Conservation (phyloP, 768 basidiomycete genomes). For the Russula virescens region DNA sequence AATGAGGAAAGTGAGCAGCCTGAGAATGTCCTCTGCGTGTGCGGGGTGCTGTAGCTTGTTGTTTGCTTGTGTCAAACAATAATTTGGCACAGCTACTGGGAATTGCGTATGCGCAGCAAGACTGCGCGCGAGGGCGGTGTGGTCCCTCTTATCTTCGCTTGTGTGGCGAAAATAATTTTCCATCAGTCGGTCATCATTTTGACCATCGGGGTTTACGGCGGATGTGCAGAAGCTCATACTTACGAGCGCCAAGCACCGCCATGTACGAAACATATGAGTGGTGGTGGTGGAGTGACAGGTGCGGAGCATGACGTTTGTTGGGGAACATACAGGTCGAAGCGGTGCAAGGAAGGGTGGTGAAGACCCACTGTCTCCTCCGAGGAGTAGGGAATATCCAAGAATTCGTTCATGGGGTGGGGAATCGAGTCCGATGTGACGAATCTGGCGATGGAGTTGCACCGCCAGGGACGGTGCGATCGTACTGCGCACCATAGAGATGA, state of each 20-base stretch:
- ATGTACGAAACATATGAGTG: slow-evolving; percentile 69
- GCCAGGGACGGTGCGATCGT: no score
- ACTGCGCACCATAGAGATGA: no score
- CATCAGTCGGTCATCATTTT: not conserved
- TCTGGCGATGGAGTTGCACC: no score
- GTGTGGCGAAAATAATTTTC: no score
- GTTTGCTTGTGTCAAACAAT: slow-evolving; percentile 55
- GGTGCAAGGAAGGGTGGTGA: slow-evolving; percentile 33
- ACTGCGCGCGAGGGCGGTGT: slow-evolving; percentile 46
- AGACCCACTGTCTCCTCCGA: not conserved
- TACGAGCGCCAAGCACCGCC: slow-evolving; percentile 83
- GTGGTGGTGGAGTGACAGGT: slow-evolving; percentile 9
- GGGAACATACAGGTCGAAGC: slow-evolving; percentile 52
- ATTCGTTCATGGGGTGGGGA: slow-evolving; percentile 6
- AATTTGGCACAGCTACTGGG: slow-evolving; percentile 71
- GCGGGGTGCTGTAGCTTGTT: slow-evolving; percentile 54
- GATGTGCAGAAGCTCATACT: slow-evolving; percentile 28
- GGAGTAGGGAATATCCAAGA: slow-evolving; percentile 35
- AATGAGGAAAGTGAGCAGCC: slow-evolving; percentile 53
- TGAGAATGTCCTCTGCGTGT: slow-evolving; percentile 62
- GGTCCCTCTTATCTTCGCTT: slow-evolving; percentile 69
- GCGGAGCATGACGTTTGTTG: not conserved
- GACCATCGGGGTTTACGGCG: not conserved
- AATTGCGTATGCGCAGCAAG: slow-evolving; percentile 46
- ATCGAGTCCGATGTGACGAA: no score